Evolutionary conservation across 208 protist genomes (phyloP).

Genomic region (Angomonas ambiguus): DNA sequence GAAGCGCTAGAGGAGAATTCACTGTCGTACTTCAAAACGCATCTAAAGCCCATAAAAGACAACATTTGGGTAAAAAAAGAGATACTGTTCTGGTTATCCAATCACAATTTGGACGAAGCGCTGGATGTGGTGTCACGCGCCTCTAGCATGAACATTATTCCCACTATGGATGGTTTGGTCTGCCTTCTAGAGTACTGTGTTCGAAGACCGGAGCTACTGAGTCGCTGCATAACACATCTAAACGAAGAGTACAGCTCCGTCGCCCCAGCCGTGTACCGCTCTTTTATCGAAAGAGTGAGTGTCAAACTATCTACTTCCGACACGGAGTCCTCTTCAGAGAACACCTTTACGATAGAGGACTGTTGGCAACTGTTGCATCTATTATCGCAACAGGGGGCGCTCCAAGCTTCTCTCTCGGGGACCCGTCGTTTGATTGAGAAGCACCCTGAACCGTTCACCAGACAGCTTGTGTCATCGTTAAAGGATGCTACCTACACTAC

Average conservation of each 20-base stretch:
- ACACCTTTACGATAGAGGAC: neutral
- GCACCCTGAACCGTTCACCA: neutral
- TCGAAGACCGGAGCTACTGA: conserved; percentile 10
- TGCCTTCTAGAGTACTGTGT: conserved; percentile 38
- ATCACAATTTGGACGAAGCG: neutral
- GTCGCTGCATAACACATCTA: conserved; percentile 24
- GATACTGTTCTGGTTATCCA: neutral
- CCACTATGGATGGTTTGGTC: conserved; percentile 47
- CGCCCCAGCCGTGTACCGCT: conserved; percentile 40
- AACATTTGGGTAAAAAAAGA: neutral
- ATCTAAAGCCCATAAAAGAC: neutral
- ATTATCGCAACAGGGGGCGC: neutral
- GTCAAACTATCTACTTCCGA: neutral
- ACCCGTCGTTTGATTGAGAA: neutral
- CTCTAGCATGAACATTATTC: conserved; percentile 13
- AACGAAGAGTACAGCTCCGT: conserved; percentile 22
- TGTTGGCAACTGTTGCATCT: neutral
- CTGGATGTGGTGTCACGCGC: neutral
- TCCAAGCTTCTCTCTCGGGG: neutral
- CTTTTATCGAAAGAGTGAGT: conserved; percentile 50
- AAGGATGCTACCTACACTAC: no score
- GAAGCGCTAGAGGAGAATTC: neutral
- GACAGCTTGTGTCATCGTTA: neutral
- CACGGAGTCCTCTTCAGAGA: no score
- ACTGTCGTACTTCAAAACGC: no score